Conservation (phyloP, 2,329 filamentous ascomycete genomes). For the Paraphoma sp. region DNA sequence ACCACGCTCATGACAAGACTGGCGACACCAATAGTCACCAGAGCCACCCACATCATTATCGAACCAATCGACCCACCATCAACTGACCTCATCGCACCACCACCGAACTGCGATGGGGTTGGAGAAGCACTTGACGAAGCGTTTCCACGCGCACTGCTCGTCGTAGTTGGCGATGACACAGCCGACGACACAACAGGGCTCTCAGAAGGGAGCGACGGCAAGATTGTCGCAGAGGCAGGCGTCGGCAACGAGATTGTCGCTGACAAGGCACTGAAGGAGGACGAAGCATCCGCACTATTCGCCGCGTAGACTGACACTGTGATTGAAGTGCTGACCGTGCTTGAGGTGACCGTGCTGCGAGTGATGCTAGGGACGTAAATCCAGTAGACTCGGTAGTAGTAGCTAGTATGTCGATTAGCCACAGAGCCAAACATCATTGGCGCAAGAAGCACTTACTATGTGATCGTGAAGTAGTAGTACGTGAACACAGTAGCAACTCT, state of each 20-base stretch:
- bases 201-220: conserved; percentile 1
- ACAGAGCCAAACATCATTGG: background rate
- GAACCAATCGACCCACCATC: background rate
- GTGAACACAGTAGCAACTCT: background rate
- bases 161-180: background rate
- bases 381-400: conserved; percentile 5
- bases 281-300: conserved; percentile 3
- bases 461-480: conserved; percentile 9
- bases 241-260: conserved; percentile 4
- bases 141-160: background rate
- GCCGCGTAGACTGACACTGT: conserved; percentile 2
- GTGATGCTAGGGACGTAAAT: conserved; percentile 3
- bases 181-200: background rate
- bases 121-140: background rate
- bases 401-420: background rate
- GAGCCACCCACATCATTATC: background rate
- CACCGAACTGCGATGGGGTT: background rate
- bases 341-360: conserved; percentile 4
- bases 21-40: background rate
- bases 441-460: conserved; percentile 1
- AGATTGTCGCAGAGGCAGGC: conserved; percentile 3
- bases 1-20: background rate
- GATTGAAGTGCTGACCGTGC: conserved; percentile 1
- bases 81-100: background rate
- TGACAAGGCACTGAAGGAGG: background rate